Base-by-base conservation (phyloP, 2,329 filamentous ascomycete species). In the Hymenoscyphus linearis region DNA sequence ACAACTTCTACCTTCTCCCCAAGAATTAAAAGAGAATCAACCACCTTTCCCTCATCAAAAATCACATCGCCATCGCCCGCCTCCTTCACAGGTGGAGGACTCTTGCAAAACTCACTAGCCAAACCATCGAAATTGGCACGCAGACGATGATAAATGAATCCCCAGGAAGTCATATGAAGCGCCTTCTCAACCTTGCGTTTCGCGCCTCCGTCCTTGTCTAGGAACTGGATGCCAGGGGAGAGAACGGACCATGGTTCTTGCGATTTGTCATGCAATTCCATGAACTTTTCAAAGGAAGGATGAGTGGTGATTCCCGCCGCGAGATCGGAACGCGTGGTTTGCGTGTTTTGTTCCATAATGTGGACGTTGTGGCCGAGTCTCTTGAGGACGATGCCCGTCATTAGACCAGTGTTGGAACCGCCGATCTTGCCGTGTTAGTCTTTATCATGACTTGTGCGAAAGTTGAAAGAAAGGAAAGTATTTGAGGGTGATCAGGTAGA, bases 81-180 rank as follows among this genome's bases (percentile, higher is more conserved):
- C 18, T 62, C 76, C 2, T 40, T 47, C 3, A 26, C 36, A 4
- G 31, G 53, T 6, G 50, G 53, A 12, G 59, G 60, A 40, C 52
- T 35, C 2, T 34, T 9, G 57, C 62, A 64, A 60, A 62, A 68
- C 10, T 22, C 44, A 25, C 60, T 65, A 14, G 53, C 47, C 10
- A 65, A 26, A 3, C 65, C 65, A 58, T 66, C 65, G 34, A 68
- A 67, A 35, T 63, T 64, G 12, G 65, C 62, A 25, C 65, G 55
- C n/a, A 68, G 52, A 12, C 54, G 54, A 31, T 60, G 57, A 47
- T 68, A 67, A 12, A 67, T 54, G 1, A 62, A 18, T 18, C 60
- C 59, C 66, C 66, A 67, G 14, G 59, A 62, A 1, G 7, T 58
- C 64, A 66, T 64, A 57, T 62, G 53, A 26, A 62, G 58, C 18